A percentile compares a stretch with the other conserved stretches of the same genome.
phyloP scores from a whole-genome alignment of 2,329 filamentous ascomycete genomes.

The Boeremia lycopersici region DNA sequence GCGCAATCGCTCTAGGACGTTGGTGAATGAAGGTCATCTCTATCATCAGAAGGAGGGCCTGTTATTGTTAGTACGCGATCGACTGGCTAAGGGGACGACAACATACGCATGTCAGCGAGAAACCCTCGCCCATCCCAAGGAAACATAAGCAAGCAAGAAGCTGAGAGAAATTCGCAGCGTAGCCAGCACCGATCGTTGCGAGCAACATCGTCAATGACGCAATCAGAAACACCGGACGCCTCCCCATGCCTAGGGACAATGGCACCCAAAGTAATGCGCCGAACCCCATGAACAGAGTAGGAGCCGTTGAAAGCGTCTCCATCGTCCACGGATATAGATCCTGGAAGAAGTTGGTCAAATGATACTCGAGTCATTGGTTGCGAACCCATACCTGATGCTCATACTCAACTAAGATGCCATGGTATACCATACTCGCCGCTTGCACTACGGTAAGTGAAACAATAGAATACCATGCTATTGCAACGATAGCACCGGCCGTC shows the following conservation, averaged over 20 bases:
- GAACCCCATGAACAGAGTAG: slow-evolving; percentile 44
- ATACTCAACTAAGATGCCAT: slow-evolving; percentile 22
- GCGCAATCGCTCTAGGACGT: slow-evolving; percentile 42
- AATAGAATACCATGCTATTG: slow-evolving; percentile 22
- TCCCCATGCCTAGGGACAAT: slow-evolving; percentile 46
- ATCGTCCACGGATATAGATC: slow-evolving; percentile 30
- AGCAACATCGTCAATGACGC: slow-evolving; percentile 35
- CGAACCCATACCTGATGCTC: slow-evolving; percentile 16
- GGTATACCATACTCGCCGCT: slow-evolving; percentile 23
- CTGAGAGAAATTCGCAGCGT: slow-evolving; percentile 32
- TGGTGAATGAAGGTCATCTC: slow-evolving; percentile 51
- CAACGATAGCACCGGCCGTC: slow-evolving; percentile 24
- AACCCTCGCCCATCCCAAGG: slow-evolving; percentile 42
- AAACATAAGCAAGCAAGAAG: slow-evolving; percentile 41
- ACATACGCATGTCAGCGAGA: slow-evolving; percentile 38
- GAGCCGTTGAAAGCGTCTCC: slow-evolving; percentile 34
- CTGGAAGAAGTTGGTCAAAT: slow-evolving; percentile 12
- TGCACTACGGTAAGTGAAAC: slow-evolving; percentile 28
- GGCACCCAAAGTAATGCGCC: slow-evolving; percentile 49
- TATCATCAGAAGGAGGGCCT: slow-evolving; percentile 47
- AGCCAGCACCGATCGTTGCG: slow-evolving; percentile 35
- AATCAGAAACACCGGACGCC: slow-evolving; percentile 46
- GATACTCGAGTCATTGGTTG: neutral
- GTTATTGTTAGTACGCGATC: neutral
- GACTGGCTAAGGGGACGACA: neutral